Evolutionary conservation across 1,284 basidiomycete genomes (phyloP).

Genomic region (Takashimella tepidaria): DNA sequence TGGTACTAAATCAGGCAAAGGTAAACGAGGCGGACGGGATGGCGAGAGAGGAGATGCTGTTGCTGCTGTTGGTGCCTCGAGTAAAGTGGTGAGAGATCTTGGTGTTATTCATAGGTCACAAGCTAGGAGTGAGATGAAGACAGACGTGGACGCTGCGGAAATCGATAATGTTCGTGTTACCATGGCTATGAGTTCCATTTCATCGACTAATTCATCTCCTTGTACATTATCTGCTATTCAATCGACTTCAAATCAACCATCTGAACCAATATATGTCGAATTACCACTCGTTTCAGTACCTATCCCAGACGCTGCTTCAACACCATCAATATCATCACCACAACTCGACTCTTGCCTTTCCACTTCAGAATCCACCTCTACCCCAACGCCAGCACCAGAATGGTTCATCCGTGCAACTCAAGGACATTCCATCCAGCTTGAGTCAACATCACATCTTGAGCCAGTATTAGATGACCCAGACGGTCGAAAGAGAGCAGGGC

Average conservation of each 20-base stretch:
- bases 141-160: not conserved
- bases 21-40: no score
- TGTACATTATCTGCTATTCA: not conserved
- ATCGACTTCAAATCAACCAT: not conserved
- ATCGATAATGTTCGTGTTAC: not conserved
- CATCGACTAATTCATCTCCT: no score
- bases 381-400: constrained; percentile 25
- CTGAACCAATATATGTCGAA: constrained; percentile 18
- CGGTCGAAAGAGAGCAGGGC: constrained; percentile 27
- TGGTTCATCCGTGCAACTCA: constrained; percentile 93
- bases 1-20: constrained; percentile 15
- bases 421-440: constrained; percentile 80
- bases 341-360: not conserved
- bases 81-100: no score
- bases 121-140: no score
- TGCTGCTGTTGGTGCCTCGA: not conserved
- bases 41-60: constrained; percentile 5
- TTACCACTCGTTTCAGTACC: constrained; percentile 27
- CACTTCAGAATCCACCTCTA: not conserved
- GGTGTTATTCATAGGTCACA: no score
- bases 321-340: not conserved
- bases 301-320: not conserved
- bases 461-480: constrained; percentile 31
- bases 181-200: not conserved
- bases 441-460: constrained; percentile 53